Conservation (phyloP, 1,139 yeast genomes). For the Taphrina communis region DNA sequence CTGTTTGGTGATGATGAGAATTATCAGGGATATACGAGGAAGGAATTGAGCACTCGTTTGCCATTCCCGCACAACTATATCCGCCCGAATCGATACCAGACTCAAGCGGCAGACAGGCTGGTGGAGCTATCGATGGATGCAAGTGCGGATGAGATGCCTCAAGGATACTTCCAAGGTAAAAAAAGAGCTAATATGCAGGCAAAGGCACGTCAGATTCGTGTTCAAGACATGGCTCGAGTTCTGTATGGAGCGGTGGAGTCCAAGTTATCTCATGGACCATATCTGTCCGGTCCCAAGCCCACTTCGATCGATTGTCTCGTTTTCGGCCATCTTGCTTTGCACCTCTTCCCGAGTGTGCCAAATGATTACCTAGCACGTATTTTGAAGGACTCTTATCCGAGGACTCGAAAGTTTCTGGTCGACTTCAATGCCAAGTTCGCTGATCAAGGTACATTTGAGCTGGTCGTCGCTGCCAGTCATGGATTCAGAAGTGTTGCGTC, state of each 20-base stretch:
- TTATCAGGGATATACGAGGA: conserved; percentile 13
- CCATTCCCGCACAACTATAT: conserved; percentile 27
- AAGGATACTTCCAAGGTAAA: neutral
- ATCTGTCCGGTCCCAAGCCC: conserved; percentile 36
- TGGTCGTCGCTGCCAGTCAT: neutral
- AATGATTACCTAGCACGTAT: conserved; percentile 44
- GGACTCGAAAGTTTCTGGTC: conserved; percentile 28
- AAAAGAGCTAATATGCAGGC: neutral
- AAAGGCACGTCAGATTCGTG: conserved; percentile 13
- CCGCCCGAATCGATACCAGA: neutral
- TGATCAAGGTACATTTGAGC: neutral
- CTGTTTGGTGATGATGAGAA: conserved; percentile 32
- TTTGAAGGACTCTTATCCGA: conserved; percentile 27
- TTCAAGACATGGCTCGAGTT: conserved; percentile 10
- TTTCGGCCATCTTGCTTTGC: conserved; percentile 38
- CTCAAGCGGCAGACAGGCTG: neutral
- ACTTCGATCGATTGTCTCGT: conserved; percentile 40
- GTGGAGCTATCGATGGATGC: neutral
- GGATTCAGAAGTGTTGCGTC: neutral
- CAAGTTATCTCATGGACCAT: conserved; percentile 28
- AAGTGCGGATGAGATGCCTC: neutral
- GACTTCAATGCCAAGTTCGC: conserved; percentile 12
- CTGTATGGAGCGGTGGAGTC: conserved; percentile 21
- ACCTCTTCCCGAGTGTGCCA: conserved; percentile 46
- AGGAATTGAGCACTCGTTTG: conserved; percentile 1